Conservation (phyloP, 495 filamentous ascomycete genomes). For the Penicillium tannophilum region DNA sequence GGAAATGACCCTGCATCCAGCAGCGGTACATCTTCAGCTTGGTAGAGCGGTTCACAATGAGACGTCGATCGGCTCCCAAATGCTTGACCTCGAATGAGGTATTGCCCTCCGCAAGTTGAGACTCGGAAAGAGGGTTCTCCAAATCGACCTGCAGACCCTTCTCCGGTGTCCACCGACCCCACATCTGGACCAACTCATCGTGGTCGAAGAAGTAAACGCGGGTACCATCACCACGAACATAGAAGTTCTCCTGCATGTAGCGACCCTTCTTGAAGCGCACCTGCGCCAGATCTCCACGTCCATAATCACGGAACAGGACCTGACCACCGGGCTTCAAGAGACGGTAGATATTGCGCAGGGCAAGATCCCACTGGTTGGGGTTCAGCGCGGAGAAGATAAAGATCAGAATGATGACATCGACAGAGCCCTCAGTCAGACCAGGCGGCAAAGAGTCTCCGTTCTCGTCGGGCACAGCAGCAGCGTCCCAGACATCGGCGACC, state of each 20-base stretch:
- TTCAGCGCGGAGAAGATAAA: slow-evolving; percentile 95
- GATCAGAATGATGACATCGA: slow-evolving; percentile 90
- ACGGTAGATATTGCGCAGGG: slow-evolving; percentile 77
- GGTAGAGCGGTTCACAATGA: slow-evolving; percentile 88
- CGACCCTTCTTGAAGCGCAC: slow-evolving; percentile 93
- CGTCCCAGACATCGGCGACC: slow-evolving; percentile 91
- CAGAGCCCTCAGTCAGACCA: slow-evolving; percentile 69
- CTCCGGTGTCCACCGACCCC: slow-evolving; percentile 57
- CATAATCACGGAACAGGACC: slow-evolving; percentile 94
- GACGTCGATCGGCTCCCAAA: slow-evolving; percentile 77
- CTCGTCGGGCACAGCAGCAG: slow-evolving; percentile 55
- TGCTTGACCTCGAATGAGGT: slow-evolving; percentile 68
- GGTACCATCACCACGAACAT: slow-evolving; percentile 92
- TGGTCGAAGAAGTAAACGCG: slow-evolving; percentile 96
- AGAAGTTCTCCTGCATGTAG: slow-evolving; percentile 94
- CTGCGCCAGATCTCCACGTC: slow-evolving; percentile 91
- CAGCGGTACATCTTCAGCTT: slow-evolving; percentile 98
- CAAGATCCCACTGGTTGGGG: slow-evolving; percentile 80
- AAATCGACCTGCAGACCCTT: slow-evolving; percentile 32
- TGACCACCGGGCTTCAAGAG: slow-evolving; percentile 86
- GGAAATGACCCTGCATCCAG: slow-evolving; percentile 90
- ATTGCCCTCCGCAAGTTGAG: slow-evolving; percentile 17
- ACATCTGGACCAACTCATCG: slow-evolving; percentile 78
- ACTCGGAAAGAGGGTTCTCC: slow-evolving; percentile 16
- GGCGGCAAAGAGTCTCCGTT: slow-evolving; percentile 60